Percentiles rank a stretch among this genome's conserved stretches.
Evolutionary conservation across 73 alveolate species (phyloP).

Genomic region (Halteria grandinella): DNA sequence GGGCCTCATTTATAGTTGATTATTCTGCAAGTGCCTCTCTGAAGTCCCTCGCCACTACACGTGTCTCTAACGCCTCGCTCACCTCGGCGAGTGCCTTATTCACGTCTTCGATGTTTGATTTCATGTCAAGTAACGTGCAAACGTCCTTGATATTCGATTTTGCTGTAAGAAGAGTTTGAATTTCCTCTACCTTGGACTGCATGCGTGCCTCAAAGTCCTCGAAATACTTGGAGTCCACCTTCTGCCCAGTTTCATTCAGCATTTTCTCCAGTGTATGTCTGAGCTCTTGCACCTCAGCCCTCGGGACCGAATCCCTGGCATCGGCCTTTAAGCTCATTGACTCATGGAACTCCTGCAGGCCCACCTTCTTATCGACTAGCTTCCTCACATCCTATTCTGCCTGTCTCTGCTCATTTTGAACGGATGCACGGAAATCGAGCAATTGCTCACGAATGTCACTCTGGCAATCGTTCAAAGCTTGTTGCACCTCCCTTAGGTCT

Average conservation of each 20-base stretch:
- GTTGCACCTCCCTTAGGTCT: constrained; percentile 70
- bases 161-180: constrained; percentile 19
- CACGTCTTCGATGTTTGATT: constrained; percentile 77
- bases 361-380: constrained; percentile 63
- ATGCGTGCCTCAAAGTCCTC: constrained; percentile 19
- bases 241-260: constrained; percentile 27
- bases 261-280: constrained; percentile 33
- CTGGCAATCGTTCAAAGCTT: constrained; percentile 68
- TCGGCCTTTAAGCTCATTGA: constrained; percentile 58
- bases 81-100: constrained; percentile 78
- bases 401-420: constrained; percentile 41
- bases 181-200: constrained; percentile 27
- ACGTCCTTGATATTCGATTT: constrained; percentile 75
- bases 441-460: constrained; percentile 62
- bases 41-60: constrained; percentile 56
- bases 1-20: constrained; percentile 84
- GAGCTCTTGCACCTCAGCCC: constrained; percentile 9
- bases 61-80: constrained; percentile 68
- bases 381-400: constrained; percentile 57
- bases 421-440: constrained; percentile 68
- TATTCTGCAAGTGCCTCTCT: constrained; percentile 78
- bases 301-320: neutral
- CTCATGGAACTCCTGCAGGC: constrained; percentile 43
- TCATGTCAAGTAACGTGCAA: constrained; percentile 67
- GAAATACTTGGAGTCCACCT: constrained; percentile 41